A percentile compares a stretch with the other conserved stretches of the same genome.
These are phyloP conservation scores for slime mould (Dictyostelium discoideum) DNA, from an alignment of 78 protist species.

Conservation along the genomic window DNA sequence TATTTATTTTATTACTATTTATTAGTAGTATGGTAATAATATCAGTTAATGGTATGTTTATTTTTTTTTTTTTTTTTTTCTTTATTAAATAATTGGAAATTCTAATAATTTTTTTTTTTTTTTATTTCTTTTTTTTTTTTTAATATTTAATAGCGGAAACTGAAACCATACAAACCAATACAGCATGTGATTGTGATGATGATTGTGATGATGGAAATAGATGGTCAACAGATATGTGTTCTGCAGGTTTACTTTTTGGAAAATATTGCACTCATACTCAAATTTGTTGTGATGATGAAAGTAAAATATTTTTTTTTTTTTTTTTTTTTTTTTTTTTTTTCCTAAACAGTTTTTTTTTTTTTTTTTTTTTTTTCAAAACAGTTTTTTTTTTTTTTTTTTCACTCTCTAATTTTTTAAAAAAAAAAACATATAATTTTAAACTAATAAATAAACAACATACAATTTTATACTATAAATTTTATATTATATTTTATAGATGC, in stretches of 20 bases:
- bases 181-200: neutral
- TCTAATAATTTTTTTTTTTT: neutral
- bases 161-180: neutral
- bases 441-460: neutral
- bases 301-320: too few relatives aligned
- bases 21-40: neutral
- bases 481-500: neutral
- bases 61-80: neutral
- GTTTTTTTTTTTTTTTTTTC: too few relatives aligned
- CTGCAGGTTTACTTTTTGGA: neutral
- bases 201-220: constrained; percentile 18
- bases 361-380: too few relatives aligned
- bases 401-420: too few relatives aligned
- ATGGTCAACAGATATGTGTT: constrained; percentile 13
- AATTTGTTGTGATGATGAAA: constrained; percentile 15
- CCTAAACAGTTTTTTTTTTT: too few relatives aligned
- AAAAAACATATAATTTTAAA: neutral
- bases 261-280: neutral
- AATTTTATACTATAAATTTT: too few relatives aligned
- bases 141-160: neutral
- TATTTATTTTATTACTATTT: constrained; percentile 9
- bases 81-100: neutral
- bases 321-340: neutral
- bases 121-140: neutral
- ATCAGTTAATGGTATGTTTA: neutral